phyloP scores from a whole-genome alignment of 2,329 filamentous ascomycete species.

The Fusarium longipes region DNA sequence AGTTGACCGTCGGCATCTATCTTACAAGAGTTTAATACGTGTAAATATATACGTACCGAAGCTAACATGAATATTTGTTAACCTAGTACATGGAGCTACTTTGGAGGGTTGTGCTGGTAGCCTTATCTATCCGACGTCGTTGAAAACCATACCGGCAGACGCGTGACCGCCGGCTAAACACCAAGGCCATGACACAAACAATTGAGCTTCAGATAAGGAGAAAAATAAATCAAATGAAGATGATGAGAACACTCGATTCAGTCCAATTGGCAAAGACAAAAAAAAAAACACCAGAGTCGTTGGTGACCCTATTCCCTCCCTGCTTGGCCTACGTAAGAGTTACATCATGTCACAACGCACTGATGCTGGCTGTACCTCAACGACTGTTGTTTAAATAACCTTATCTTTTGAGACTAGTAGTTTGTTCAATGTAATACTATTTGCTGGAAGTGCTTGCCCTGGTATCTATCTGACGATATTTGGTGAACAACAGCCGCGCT shows the following conservation, averaged over 20 bases:
- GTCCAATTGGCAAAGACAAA: background rate
- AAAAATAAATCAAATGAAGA: background rate
- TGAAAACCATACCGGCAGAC: background rate
- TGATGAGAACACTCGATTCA: background rate
- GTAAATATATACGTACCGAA: background rate
- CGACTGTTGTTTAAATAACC: background rate
- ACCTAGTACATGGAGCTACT: background rate
- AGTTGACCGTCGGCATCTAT: background rate
- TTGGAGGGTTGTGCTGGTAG: background rate
- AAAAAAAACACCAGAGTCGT: background rate
- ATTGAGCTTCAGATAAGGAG: background rate
- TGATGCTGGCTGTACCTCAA: background rate
- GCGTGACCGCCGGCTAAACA: background rate
- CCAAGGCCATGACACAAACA: background rate
- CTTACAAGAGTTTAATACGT: background rate
- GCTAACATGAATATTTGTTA: background rate
- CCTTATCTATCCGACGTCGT: background rate
- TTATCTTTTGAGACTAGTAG: background rate
- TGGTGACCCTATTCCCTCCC: no score
- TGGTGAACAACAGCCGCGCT: background rate
- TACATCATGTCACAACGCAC: background rate
- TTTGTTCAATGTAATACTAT: background rate
- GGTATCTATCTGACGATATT: background rate
- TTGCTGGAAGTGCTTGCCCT: no score
- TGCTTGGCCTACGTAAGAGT: conserved; percentile 1